Conservation (phyloP, 1,284 basidiomycete genomes). For the Caloboletus firmus region DNA sequence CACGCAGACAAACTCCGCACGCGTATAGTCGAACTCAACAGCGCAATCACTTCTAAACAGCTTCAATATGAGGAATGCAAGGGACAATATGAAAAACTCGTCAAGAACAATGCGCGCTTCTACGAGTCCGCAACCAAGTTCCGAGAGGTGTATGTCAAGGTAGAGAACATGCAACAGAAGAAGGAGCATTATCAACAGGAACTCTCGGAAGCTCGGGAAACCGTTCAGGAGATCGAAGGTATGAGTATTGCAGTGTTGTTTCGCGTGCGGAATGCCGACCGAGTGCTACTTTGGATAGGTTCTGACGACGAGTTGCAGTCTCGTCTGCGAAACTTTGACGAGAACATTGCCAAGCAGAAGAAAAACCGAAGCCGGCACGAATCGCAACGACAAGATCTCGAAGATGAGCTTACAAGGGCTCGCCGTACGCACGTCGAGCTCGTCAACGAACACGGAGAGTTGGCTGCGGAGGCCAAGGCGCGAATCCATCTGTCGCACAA, state of each 20-base stretch:
- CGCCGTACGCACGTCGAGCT: constrained; percentile 57
- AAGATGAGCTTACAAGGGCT: constrained; percentile 59
- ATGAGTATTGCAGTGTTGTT: not conserved
- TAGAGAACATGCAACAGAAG: constrained; percentile 66
- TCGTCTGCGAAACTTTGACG: constrained; percentile 72
- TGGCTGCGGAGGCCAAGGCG: constrained; percentile 68
- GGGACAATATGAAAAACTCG: constrained; percentile 63
- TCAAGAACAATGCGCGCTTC: constrained; percentile 77
- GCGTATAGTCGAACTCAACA: constrained; percentile 65
- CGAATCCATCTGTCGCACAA: not conserved
- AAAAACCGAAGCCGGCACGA: constrained; percentile 50
- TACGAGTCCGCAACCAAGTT: constrained; percentile 85
- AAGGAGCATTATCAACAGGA: constrained; percentile 57
- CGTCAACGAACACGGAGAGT: constrained; percentile 57
- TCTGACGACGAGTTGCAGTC: constrained; percentile 74
- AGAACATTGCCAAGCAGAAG: constrained; percentile 57
- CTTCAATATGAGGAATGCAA: constrained; percentile 74
- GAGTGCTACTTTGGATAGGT: constrained; percentile 45
- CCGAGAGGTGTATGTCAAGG: constrained; percentile 76
- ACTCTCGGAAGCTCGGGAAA: constrained; percentile 64
- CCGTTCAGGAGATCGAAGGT: constrained; percentile 77
- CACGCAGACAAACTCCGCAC: constrained; percentile 81
- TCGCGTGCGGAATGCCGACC: not conserved
- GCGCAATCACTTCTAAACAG: constrained; percentile 69
- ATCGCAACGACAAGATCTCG: constrained; percentile 55